Conservation (phyloP, 1,284 basidiomycete genomes). For the Puccinia horiana region DNA sequence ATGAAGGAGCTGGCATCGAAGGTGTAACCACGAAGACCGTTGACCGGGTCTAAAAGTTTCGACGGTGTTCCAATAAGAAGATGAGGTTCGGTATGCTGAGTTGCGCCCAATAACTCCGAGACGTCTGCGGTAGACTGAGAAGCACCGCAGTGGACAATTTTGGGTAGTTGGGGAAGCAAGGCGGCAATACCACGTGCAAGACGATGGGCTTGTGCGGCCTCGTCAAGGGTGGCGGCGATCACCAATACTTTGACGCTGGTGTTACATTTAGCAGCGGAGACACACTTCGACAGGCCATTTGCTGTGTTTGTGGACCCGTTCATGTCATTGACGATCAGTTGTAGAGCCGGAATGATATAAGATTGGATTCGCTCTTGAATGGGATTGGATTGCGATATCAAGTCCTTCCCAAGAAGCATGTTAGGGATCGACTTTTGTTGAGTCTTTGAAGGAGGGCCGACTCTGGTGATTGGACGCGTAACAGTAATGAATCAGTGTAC, state of each 20-base stretch:
- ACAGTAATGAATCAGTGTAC: neutral
- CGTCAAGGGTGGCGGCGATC: conserved; percentile 95
- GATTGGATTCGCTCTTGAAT: conserved; percentile 97
- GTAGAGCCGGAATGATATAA: conserved; percentile 63
- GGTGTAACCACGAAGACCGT: conserved; percentile 60
- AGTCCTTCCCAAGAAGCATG: conserved; percentile 86
- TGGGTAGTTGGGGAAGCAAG: conserved; percentile 63
- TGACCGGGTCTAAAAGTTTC: conserved; percentile 88
- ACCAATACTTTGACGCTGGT: conserved; percentile 84
- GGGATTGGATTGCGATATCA: conserved; percentile 96
- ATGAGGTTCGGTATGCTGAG: conserved; percentile 73
- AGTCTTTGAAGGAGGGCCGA: conserved; percentile 94
- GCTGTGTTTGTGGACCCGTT: neutral
- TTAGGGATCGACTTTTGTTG: conserved; percentile 95
- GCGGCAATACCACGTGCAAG: conserved; percentile 93
- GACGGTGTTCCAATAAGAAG: conserved; percentile 96
- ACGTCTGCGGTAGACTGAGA: conserved; percentile 73
- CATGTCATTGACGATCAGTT: conserved; percentile 52
- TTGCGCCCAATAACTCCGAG: conserved; percentile 50
- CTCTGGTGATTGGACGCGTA: neutral
- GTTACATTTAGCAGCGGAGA: conserved; percentile 63
- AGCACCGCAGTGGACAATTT: conserved; percentile 72
- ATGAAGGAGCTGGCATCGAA: conserved; percentile 23
- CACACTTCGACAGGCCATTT: conserved; percentile 73
- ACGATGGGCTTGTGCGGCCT: conserved; percentile 94